These are phyloP conservation scores for Hymenoscyphus linearis DNA, from an alignment of 2,329 filamentous ascomycete species.

Conservation along the genomic window DNA sequence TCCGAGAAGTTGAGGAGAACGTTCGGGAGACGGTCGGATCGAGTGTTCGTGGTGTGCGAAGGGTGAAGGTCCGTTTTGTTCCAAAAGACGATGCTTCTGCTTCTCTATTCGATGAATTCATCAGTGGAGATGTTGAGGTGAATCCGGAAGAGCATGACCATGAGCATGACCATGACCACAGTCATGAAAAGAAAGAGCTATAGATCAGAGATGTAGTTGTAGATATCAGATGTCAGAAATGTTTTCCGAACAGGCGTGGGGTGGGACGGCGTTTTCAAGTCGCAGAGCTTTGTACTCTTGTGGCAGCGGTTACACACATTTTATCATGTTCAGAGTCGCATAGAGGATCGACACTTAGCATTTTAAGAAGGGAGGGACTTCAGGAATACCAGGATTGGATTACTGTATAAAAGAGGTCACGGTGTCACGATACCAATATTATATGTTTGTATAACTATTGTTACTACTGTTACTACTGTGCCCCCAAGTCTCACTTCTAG, in stretches of 20 bases:
- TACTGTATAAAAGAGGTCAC: slow-evolving; percentile 9
- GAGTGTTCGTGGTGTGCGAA: slow-evolving; percentile 77
- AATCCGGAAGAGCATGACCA: slow-evolving; percentile 54
- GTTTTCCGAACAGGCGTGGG: background rate
- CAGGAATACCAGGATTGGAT: slow-evolving; percentile 4
- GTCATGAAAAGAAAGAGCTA: slow-evolving; percentile 24
- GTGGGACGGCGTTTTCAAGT: slow-evolving; percentile 1
- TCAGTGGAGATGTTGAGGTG: slow-evolving; percentile 56
- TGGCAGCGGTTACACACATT: slow-evolving; percentile 1
- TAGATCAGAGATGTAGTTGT: slow-evolving; percentile 17
- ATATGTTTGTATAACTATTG: slow-evolving; percentile 10
- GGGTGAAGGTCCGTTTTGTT: slow-evolving; percentile 79
- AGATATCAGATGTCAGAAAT: slow-evolving; percentile 9
- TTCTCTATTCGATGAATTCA: slow-evolving; percentile 74
- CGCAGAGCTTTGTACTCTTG: background rate
- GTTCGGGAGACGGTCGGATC: slow-evolving; percentile 68
- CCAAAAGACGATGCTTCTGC: slow-evolving; percentile 54
- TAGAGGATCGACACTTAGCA: slow-evolving; percentile 8
- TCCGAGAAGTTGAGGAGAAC: slow-evolving; percentile 64
- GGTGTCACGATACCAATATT: slow-evolving; percentile 15
- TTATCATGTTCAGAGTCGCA: slow-evolving; percentile 11
- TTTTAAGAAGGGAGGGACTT: slow-evolving; percentile 16
- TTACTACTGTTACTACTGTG: too few species aligned
- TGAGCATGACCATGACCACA: slow-evolving; percentile 35
- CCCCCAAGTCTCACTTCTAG: background rate